phyloP scores from a whole-genome alignment of 345 rosid genomes.

The Stellera chamaejasme region DNA sequence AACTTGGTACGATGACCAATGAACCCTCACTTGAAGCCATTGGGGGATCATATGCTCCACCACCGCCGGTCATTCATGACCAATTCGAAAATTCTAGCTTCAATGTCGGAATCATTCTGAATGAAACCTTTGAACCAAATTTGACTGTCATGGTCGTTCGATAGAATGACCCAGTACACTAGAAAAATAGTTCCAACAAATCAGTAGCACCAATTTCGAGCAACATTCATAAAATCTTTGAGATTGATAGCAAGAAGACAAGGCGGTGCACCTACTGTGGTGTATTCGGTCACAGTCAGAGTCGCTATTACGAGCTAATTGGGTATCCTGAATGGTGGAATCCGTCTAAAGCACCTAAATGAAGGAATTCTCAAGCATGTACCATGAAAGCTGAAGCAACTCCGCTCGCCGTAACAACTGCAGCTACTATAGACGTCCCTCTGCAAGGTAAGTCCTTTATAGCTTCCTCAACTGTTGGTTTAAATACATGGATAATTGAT shows the following conservation, averaged over 20 bases:
- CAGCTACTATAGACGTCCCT: too few relatives aligned
- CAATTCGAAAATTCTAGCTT: neutral
- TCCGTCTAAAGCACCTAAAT: neutral
- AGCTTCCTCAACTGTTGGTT: neutral
- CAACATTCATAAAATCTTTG: too few relatives aligned
- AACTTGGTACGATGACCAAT: too few relatives aligned
- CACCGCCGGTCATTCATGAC: neutral
- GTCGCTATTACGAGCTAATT: neutral
- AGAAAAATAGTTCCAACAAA: too few relatives aligned
- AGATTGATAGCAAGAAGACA: too few relatives aligned
- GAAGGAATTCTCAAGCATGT: too few relatives aligned
- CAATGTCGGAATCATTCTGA: neutral
- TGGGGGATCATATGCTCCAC: too few relatives aligned
- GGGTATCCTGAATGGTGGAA: slow-evolving; percentile 5
- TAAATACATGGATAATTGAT: slow-evolving; percentile 7
- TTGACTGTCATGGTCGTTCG: neutral
- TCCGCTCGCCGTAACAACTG: too few relatives aligned
- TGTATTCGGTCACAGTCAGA: neutral
- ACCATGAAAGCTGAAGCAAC: too few relatives aligned
- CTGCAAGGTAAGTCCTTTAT: neutral
- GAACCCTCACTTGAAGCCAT: too few relatives aligned
- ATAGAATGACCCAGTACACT: too few relatives aligned
- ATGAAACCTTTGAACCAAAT: neutral
- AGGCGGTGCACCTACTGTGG: slow-evolving; percentile 2
- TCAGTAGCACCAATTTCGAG: too few relatives aligned